phyloP scores from a whole-genome alignment of 2,329 filamentous ascomycete genomes.

The Byssothecium circinans region DNA sequence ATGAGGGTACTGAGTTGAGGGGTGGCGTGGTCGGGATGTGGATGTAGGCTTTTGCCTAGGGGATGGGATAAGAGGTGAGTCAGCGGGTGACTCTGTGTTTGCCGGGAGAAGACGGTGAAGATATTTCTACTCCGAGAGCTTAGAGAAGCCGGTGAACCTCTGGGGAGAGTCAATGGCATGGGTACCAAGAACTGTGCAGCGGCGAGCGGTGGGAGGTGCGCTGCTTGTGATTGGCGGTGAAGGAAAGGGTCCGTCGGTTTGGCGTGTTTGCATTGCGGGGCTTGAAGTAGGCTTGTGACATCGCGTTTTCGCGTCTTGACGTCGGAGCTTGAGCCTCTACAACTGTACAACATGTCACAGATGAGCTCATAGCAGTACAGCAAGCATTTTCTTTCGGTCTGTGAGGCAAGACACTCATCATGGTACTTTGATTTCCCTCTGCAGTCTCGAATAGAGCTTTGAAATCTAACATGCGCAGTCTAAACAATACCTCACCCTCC shows the following conservation, averaged over 20 bases:
- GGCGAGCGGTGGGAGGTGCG: conserved; percentile 11
- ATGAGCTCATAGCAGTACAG: too few relatives aligned
- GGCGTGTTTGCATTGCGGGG: conserved; percentile 29
- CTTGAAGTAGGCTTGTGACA: conserved; percentile 19
- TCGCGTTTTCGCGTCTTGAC: conserved; percentile 31
- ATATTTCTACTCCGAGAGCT: not conserved
- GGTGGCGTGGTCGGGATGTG: conserved; percentile 2
- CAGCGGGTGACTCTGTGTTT: conserved; percentile 1
- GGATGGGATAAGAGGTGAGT: conserved; percentile 8
- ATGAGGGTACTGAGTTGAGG: conserved; percentile 9
- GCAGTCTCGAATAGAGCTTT: not conserved
- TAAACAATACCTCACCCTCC: conserved; percentile 95
- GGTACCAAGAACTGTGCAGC: conserved; percentile 13
- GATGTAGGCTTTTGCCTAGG: too few relatives aligned
- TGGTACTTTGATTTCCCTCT: conserved; percentile 10
- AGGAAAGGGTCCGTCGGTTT: conserved; percentile 20
- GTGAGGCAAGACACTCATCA: conserved; percentile 2
- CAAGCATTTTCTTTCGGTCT: not conserved
- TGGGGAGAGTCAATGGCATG: conserved; percentile 31
- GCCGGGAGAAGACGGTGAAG: not conserved
- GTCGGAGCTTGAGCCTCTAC: conserved; percentile 17
- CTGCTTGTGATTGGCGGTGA: conserved; percentile 36
- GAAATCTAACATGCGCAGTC: conserved; percentile 61
- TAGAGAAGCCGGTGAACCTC: conserved; percentile 6
- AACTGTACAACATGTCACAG: not conserved